Conservation (phyloP, 176 grass and related monocot species). For the Rhipidocladum racemiflorum region DNA sequence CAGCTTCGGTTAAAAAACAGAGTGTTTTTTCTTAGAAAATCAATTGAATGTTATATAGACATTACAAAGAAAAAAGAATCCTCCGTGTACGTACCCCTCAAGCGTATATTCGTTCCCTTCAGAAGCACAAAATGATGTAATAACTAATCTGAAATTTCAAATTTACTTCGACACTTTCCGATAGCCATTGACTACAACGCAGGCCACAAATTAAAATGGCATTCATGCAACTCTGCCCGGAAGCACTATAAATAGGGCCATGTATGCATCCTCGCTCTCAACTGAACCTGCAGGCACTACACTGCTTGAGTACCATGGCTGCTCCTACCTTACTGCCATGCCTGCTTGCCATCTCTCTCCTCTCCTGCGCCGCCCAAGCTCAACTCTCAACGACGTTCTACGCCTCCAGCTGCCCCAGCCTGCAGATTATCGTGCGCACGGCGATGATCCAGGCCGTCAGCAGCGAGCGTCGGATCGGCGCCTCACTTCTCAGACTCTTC, state of each 20-base stretch:
- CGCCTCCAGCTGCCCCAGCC: conserved; percentile 41
- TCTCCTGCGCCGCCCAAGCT: conserved; percentile 23
- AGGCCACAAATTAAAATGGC: too few relatives aligned
- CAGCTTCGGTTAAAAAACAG: too few relatives aligned
- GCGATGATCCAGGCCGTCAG: conserved; percentile 35
- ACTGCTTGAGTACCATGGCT: conserved; percentile 31
- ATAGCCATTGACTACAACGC: too few relatives aligned
- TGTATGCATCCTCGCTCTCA: not conserved
- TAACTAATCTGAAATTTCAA: too few relatives aligned
- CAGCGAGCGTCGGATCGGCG: conserved; percentile 50
- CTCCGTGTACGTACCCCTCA: too few relatives aligned
- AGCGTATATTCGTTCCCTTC: too few relatives aligned
- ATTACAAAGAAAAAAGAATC: too few relatives aligned
- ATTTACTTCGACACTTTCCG: too few relatives aligned
- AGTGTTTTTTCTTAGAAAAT: too few relatives aligned
- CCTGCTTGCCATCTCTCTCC: conserved; percentile 29
- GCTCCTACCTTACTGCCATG: not conserved
- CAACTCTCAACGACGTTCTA: conserved; percentile 57
- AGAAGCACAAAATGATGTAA: too few relatives aligned
- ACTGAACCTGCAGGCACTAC: not conserved
- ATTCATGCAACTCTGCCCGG: too few relatives aligned
- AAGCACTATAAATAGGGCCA: conserved; percentile 7
- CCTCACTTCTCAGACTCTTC: conserved; percentile 69
- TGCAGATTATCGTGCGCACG: conserved; percentile 49
- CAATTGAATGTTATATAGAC: too few relatives aligned